Evolutionary conservation across 768 basidiomycete genomes (phyloP).

Genomic region (Boletus speciosus): DNA sequence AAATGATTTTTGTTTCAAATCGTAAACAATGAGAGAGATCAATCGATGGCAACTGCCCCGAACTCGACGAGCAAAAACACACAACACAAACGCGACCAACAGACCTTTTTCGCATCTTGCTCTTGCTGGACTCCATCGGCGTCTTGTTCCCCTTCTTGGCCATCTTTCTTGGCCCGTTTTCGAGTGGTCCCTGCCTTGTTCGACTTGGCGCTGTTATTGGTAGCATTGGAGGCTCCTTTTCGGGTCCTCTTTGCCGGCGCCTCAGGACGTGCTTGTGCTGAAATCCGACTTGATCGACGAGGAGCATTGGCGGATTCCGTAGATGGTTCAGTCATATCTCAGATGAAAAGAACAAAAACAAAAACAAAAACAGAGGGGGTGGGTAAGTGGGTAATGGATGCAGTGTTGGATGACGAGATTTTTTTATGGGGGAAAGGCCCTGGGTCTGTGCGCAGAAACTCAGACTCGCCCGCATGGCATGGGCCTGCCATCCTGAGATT

Average conservation of each 20-base stretch:
- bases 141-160: constrained; percentile 17
- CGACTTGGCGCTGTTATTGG: constrained; percentile 3
- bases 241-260: constrained; percentile 11
- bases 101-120: constrained; percentile 27
- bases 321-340: constrained; percentile 9
- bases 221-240: constrained; percentile 15
- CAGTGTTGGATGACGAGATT: constrained; percentile 6
- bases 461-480: constrained; percentile 16
- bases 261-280: constrained; percentile 43
- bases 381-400: not conserved
- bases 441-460: constrained; percentile 26
- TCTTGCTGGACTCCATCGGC: constrained; percentile 6
- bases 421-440: constrained; percentile 5
- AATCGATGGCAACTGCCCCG: not conserved
- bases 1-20: too few relatives aligned
- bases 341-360: not conserved
- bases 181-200: constrained; percentile 32
- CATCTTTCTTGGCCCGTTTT: constrained; percentile 35
- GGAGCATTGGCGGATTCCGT: constrained; percentile 31
- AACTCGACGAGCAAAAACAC: not conserved
- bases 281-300: constrained; percentile 56
- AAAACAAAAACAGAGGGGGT: not conserved
- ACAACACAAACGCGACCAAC: not conserved
- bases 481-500: constrained; percentile 9
- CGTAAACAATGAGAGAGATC: not conserved